Evolutionary conservation across 148 eudicot species (phyloP), one percentile per base, ranked within the genome.

Genomic region (Mesembryanthemum crystallinum): DNA sequence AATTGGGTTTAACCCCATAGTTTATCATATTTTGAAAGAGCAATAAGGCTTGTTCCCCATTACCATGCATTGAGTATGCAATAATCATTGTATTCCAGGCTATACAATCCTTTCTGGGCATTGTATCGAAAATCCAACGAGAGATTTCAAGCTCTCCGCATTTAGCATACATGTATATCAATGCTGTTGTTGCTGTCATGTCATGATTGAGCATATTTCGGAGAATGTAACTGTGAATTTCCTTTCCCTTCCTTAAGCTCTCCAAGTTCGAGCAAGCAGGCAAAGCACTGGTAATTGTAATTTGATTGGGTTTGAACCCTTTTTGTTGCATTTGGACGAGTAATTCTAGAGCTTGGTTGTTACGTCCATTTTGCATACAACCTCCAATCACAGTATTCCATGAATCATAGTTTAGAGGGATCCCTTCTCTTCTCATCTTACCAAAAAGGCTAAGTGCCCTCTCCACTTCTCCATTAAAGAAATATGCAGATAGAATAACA

Each of bases 321-420:
- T 52, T 42, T 24, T 57, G 67, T 75, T 88, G 92, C 97, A 92
- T 90, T 81, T 82, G 78, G 29, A 77, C 64, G 42, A 90, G 80
- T 47, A 88, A 75, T 65, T 86, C 88, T 49, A 90, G 85, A 35
- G 95, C 92, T 69, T 75, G 81, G 29, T 71, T 74, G 55, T 85
- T 77, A 33, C 71, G 64, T 55, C 91, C 91, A 86, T 78, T 84
- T 71, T 85, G 95, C 73, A 77, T 74, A 77, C 91, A 90, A 30
- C 97, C 97, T 69, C 83, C 82, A 49, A 92, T 88, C 57, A 88
- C 89, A 76, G 95, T 85, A 73, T 90, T 92, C 97, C 97, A 92
- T 11, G 97, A 83, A 72, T 84, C 92, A 74, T 73, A 81, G 55
- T 85, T 84, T 71, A 88, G 42, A 54, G 77, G 77, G 28, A 82